Conservation (phyloP, 805 yeast genomes). For the Tetrapisispora phaffii region DNA sequence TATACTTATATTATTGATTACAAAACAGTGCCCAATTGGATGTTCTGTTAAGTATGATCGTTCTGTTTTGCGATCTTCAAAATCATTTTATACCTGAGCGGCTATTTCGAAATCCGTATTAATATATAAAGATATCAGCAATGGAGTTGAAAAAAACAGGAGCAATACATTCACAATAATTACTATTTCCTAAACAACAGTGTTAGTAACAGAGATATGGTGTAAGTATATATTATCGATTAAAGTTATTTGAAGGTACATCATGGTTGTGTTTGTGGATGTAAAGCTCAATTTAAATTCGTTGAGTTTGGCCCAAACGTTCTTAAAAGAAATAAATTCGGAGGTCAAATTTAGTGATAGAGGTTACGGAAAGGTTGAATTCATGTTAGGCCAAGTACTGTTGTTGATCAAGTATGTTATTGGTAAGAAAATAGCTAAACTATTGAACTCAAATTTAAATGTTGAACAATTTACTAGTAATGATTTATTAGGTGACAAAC, state of each 20-base stretch:
- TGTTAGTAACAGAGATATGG: too few species aligned
- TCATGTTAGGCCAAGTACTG: neutral
- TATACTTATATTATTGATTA: too few species aligned
- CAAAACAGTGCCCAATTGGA: too few species aligned
- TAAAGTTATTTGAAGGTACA: neutral
- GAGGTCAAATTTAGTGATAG: neutral
- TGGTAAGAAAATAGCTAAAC: neutral
- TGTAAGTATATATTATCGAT: too few species aligned
- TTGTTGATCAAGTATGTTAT: neutral
- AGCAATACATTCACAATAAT: too few species aligned
- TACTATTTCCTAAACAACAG: too few species aligned
- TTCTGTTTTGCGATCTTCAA: too few species aligned
- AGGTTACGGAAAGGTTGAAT: neutral
- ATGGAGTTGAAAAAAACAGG: too few species aligned
- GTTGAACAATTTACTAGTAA: neutral
- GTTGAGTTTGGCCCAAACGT: slow-evolving; percentile 7
- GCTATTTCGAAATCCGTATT: too few species aligned
- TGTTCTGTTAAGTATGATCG: too few species aligned
- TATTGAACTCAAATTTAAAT: neutral
- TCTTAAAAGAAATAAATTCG: slow-evolving; percentile 5
- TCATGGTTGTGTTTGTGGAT: slow-evolving; percentile 14
- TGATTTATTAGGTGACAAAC: slow-evolving; percentile 12
- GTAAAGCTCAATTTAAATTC: slow-evolving; percentile 11
- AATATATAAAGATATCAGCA: too few species aligned
- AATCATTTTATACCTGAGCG: too few species aligned